Percentiles rank a stretch among this genome's conserved stretches.
Conservation (phyloP, 495 filamentous ascomycete genomes). For the Diplogelasinospora grovesii region DNA sequence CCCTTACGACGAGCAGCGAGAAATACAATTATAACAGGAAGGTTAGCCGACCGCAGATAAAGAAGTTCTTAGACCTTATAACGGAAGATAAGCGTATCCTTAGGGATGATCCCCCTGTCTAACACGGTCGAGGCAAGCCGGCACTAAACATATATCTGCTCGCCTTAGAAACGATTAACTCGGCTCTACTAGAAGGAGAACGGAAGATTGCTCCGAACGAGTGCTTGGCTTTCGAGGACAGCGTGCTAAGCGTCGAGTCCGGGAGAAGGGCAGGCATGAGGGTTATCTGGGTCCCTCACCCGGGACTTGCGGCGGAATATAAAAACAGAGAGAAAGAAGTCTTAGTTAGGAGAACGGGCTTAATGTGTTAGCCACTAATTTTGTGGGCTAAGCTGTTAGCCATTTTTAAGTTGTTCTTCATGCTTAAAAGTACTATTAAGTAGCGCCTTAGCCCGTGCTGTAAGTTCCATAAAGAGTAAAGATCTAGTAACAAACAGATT, state of each 20-base stretch:
- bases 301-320: constrained; percentile 58
- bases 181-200: constrained; percentile 30
- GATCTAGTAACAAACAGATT: too few relatives aligned
- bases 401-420: too few relatives aligned
- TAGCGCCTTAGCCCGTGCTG: too few relatives aligned
- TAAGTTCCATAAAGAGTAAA: too few relatives aligned
- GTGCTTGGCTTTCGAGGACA: constrained; percentile 88
- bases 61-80: constrained; percentile 19
- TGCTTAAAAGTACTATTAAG: too few relatives aligned
- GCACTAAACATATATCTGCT: constrained; percentile 81
- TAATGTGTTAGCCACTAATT: too few relatives aligned
- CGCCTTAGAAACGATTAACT: constrained; percentile 69
- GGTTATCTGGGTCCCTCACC: constrained; percentile 81
- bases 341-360: constrained; percentile 67
- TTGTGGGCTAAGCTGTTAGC: too few relatives aligned
- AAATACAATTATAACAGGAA: constrained; percentile 22
- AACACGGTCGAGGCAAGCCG: constrained; percentile 69
- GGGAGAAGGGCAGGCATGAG: constrained; percentile 83
- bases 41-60: constrained; percentile 12
- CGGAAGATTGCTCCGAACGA: constrained; percentile 50
- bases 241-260: constrained; percentile 76
- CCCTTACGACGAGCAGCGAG: constrained; percentile 24
- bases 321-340: constrained; percentile 64
- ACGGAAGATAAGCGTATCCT: constrained; percentile 49
- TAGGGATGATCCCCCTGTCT: constrained; percentile 70